Base-by-base conservation (phyloP, 257 asterid genomes). In the Jasminum sambac region DNA sequence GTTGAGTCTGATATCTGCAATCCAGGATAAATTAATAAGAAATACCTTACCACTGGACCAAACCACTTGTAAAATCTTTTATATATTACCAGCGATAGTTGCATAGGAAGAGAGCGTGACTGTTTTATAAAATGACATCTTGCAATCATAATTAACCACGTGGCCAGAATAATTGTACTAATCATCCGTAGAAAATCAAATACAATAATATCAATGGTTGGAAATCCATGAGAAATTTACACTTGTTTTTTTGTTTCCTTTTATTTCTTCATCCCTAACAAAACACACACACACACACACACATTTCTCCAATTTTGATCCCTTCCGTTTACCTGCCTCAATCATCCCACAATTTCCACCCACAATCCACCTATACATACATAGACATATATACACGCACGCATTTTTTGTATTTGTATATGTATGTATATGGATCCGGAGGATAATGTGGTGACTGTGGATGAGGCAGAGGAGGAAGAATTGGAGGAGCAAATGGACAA, bases 401-500 rank as follows among this genome's bases (percentile, higher is more conserved):
- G 41, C 13, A 71, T 43, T 39, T 43, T 39, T 19, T 12, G 42
- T 61, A 66, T 0, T 38, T 57, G 43, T 21, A 57, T 58, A 41
- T 24, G 12, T 8, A 73, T 16, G 44, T 19, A 58, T 16, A 67
- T 72, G 74, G 85, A 66, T 70, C 69, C 75, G 76, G 78, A 72
- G 73, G 70, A 65, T 64, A 42, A 17, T 74, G 80, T 63, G 85
- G 64, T 69, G 63, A 42, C 26, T 73, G 46, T 42, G 63, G 64
- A 48, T 62, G 79, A 55, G 48, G 83, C 65, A 39, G 79, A 72
- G 73, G 87, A 72, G 17, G 86, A 76, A 71, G 82, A 72, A 62
- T 66, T 70, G 74, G 95, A 69, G 70, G 84, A 80, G 63, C 71
- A 89, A 59, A 72, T 68, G 10, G 90, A 83, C 14, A 79, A 67